Percentiles rank a stretch among this genome's conserved stretches.
Conservation (phyloP, 306 rosid species). For the Elaeagnus macrophylla region DNA sequence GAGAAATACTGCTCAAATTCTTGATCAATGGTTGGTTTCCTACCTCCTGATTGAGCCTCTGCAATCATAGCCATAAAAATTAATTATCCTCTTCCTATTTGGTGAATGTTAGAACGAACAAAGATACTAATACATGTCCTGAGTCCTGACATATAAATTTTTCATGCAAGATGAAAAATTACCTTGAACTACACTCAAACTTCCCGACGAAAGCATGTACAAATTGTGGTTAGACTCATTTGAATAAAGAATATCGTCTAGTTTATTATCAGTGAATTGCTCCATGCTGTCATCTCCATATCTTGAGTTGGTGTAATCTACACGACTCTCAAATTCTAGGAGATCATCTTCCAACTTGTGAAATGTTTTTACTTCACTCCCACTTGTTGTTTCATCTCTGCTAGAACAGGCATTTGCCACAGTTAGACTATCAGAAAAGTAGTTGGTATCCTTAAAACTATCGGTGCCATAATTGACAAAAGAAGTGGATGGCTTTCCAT, state of each 20-base stretch:
- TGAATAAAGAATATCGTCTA: slow-evolving; percentile 38
- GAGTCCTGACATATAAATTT: not conserved
- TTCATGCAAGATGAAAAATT: slow-evolving; percentile 4
- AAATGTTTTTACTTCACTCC: slow-evolving; percentile 19
- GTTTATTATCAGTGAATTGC: slow-evolving; percentile 37
- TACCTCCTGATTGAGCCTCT: slow-evolving; percentile 51
- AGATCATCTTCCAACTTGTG: slow-evolving; percentile 36
- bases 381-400: slow-evolving; percentile 16
- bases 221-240: slow-evolving; percentile 33
- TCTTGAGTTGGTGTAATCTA: slow-evolving; percentile 24
- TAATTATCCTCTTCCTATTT: not conserved
- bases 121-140: not conserved
- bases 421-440: slow-evolving; percentile 15
- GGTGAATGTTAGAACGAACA: not conserved
- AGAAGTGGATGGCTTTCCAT: slow-evolving; percentile 8
- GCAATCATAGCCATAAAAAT: slow-evolving; percentile 25
- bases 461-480: slow-evolving; percentile 12
- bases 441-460: slow-evolving; percentile 7
- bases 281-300: slow-evolving; percentile 25
- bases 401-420: slow-evolving; percentile 20
- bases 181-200: slow-evolving; percentile 58
- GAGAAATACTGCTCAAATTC: slow-evolving; percentile 94
- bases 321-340: slow-evolving; percentile 27
- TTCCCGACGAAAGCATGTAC: slow-evolving; percentile 57
- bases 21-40: slow-evolving; percentile 81